A percentile compares a stretch with the other conserved stretches of the same genome.
Conservation (phyloP, 345 rosid species). For the Gossypium raimondii region DNA sequence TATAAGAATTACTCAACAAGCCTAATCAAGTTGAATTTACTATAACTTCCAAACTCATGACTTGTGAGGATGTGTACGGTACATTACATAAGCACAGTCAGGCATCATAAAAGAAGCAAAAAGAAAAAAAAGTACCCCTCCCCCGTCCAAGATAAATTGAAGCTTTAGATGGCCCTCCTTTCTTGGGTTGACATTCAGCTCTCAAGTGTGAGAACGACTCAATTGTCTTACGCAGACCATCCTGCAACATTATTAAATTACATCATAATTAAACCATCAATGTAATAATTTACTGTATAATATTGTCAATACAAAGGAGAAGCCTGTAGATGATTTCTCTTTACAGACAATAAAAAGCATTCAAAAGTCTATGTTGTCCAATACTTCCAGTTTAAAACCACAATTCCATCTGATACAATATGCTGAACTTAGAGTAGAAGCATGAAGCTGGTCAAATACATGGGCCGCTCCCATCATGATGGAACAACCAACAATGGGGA, state of each 20-base stretch:
- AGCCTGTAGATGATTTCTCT: background rate
- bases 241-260: slow-evolving; percentile 46
- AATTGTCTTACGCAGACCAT: slow-evolving; percentile 69
- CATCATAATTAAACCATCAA: slow-evolving; percentile 12
- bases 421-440: background rate
- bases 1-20: background rate
- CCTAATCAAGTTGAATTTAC: slow-evolving; percentile 1
- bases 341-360: background rate
- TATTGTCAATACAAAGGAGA: background rate
- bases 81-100: background rate
- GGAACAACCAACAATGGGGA: slow-evolving; percentile 9
- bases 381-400: background rate
- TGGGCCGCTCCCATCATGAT: background rate
- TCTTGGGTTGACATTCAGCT: slow-evolving; percentile 51
- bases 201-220: slow-evolving; percentile 73
- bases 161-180: slow-evolving; percentile 84
- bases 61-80: background rate
- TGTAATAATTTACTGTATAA: background rate
- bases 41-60: background rate
- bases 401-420: background rate
- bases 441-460: background rate
- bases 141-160: slow-evolving; percentile 70
- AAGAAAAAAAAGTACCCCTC: slow-evolving; percentile 44
- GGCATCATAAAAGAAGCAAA: background rate
- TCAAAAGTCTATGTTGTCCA: slow-evolving; percentile 11